Conservation (phyloP, 805 yeast genomes). For the Yarrowia alimentaria region DNA sequence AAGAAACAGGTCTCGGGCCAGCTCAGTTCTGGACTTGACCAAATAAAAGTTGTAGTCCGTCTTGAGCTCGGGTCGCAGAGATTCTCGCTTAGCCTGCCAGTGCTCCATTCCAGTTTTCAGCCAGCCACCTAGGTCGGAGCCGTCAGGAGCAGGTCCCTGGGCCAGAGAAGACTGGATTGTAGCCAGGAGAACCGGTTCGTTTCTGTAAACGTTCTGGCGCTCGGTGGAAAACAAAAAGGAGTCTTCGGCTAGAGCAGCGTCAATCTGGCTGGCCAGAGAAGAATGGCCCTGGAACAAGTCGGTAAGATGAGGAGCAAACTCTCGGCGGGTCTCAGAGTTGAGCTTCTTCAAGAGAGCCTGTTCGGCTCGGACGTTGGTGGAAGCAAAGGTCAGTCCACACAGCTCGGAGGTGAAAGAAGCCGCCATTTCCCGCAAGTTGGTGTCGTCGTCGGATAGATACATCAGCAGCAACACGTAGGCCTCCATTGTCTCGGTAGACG, state of each 20-base stretch:
- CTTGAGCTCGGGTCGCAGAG: slow-evolving; percentile 11
- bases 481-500: slow-evolving; percentile 1
- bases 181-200: slow-evolving; percentile 41
- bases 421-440: slow-evolving; percentile 51
- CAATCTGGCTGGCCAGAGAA: slow-evolving; percentile 32
- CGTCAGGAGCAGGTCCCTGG: background rate
- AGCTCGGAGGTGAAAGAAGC: slow-evolving; percentile 44
- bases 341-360: slow-evolving; percentile 29
- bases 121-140: background rate
- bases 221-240: slow-evolving; percentile 62
- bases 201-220: slow-evolving; percentile 63
- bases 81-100: background rate
- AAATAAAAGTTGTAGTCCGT: slow-evolving; percentile 10
- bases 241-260: slow-evolving; percentile 34
- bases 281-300: slow-evolving; percentile 10
- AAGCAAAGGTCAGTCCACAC: slow-evolving; percentile 33
- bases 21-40: slow-evolving; percentile 14
- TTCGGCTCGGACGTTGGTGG: slow-evolving; percentile 43
- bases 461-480: slow-evolving; percentile 30
- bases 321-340: background rate
- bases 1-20: background rate
- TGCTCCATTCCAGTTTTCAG: background rate
- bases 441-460: slow-evolving; percentile 60
- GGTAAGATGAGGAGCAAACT: background rate
- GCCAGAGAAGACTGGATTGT: slow-evolving; percentile 27